phyloP scores from a whole-genome alignment of 1,284 basidiomycete species.

The Apiotrichum akiyoshidainum region DNA sequence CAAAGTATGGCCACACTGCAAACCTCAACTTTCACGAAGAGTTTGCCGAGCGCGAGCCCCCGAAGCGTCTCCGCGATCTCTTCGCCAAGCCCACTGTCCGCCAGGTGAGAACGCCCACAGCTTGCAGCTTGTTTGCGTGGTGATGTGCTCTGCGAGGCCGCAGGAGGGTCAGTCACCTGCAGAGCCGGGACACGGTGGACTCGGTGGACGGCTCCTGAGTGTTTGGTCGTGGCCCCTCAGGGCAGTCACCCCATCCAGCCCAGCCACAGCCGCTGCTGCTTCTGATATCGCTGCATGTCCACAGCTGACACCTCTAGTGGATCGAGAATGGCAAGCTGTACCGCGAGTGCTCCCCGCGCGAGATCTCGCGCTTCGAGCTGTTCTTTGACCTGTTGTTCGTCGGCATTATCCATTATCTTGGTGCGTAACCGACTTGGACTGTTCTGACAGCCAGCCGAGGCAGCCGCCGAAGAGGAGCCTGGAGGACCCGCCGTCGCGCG shows the following conservation, averaged over 20 bases:
- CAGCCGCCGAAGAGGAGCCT: slow-evolving; percentile 37
- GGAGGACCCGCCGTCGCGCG: slow-evolving; percentile 30
- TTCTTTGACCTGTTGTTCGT: slow-evolving; percentile 53
- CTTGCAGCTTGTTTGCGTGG: not conserved
- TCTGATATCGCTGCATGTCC: no score
- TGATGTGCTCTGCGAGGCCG: no score
- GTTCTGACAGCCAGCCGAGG: slow-evolving; percentile 30
- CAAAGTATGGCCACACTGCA: not conserved
- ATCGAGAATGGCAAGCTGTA: slow-evolving; percentile 27
- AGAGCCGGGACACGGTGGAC: no score
- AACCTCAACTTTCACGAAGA: slow-evolving; percentile 11
- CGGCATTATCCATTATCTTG: slow-evolving; percentile 51
- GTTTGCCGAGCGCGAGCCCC: slow-evolving; percentile 9
- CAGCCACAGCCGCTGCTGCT: no score
- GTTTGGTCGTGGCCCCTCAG: no score
- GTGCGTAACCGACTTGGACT: slow-evolving; percentile 12
- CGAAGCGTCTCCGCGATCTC: slow-evolving; percentile 23
- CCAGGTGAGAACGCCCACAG: slow-evolving; percentile 22
- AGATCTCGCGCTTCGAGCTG: slow-evolving; percentile 45
- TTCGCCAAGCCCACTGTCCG: slow-evolving; percentile 27
- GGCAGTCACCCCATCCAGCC: no score
- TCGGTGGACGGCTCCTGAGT: no score
- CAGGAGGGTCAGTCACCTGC: no score
- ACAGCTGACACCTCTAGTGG: slow-evolving; percentile 7
- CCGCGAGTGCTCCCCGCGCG: slow-evolving; percentile 29